Evolutionary conservation across 2,329 filamentous ascomycete genomes (phyloP).

Genomic region (Arachnopeziza araneosa): DNA sequence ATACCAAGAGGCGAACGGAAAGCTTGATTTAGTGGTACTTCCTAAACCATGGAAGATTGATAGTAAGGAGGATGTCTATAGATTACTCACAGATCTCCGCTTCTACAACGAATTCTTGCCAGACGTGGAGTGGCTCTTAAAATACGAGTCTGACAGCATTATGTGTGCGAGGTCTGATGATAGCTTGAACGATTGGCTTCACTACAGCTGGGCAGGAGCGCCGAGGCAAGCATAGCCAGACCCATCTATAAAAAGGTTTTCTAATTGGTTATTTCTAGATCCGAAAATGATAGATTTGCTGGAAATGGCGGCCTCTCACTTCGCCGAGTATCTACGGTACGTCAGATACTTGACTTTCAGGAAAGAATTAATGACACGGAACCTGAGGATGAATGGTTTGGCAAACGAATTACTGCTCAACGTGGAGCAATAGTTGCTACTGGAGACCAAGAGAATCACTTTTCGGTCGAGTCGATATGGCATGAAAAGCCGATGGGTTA

Average conservation of each 20-base stretch:
- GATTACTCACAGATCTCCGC: constrained; percentile 43
- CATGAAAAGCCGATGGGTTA: constrained; percentile 49
- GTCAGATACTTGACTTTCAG: constrained; percentile 43
- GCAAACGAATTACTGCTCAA: constrained; percentile 41
- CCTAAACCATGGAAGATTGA: constrained; percentile 42
- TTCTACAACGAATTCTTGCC: constrained; percentile 49
- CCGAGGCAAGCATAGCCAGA: constrained; percentile 35
- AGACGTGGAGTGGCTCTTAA: constrained; percentile 47
- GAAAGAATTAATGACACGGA: constrained; percentile 44
- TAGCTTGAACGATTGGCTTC: constrained; percentile 48
- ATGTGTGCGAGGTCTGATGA: constrained; percentile 48
- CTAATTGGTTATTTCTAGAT: neutral
- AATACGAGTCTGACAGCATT: constrained; percentile 51
- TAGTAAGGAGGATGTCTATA: constrained; percentile 42
- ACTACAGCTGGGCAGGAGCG: constrained; percentile 50
- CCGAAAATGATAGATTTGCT: constrained; percentile 38
- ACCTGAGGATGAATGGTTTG: constrained; percentile 52
- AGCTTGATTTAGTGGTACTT: constrained; percentile 45
- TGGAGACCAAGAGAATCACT: constrained; percentile 34
- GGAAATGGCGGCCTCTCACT: constrained; percentile 51
- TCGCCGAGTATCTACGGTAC: constrained; percentile 46
- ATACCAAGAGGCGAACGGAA: constrained; percentile 45
- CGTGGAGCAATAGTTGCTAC: constrained; percentile 44
- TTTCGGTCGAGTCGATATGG: constrained; percentile 46
- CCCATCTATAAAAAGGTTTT: neutral